Evolutionary conservation across 768 basidiomycete genomes (phyloP), one percentile per base, ranked within the genome.

Genomic region (Hericium erinaceus): DNA sequence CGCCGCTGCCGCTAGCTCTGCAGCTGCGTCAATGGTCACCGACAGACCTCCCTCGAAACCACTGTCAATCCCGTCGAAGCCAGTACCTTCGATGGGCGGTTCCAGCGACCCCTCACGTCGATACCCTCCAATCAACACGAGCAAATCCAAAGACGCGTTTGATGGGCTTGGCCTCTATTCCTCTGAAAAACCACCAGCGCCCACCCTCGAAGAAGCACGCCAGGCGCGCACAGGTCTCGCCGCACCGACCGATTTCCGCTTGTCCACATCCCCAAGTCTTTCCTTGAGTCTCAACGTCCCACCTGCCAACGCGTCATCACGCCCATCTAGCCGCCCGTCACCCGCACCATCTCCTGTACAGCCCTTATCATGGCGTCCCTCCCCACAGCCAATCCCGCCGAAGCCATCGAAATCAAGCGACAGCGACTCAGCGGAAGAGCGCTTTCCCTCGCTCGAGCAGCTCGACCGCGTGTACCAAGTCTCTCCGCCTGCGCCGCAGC

Each of bases 391-490:
- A 12, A 28, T 46, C 12, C 56, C 46, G 3, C 52, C 39, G 26
- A 16, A 26, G 4, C 48, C 39, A 39, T 50, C 62, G 18, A 40
- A 18, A n/a, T 53, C 57, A 16, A 74, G 73, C 41, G 65, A 66
- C 41, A 74, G 77, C 20, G 74, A 77, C 33, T 73, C 79, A 46
- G 79, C 76, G 16, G 92, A 94, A 69, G 78, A 82, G 33, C 79
- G 90, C 54, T 97, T 90, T 69, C 94, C 94, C 0, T 89, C 94
- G 0, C 73, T 97, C 44, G 94, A 95, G 67, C 87, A 89, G 58
- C 74, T 95, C 6, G 87, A 92, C 68, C 79, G 82, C 22, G 72
- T 16, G 5, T 50, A 50, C 24, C 20, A 16, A 20, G 41, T 33
- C 28, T 33, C 28, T 8, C 28, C 28, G 28, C 28, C 28, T 33